phyloP scores from a whole-genome alignment of 2,329 filamentous ascomycete genomes.

The Metarhizium album region DNA sequence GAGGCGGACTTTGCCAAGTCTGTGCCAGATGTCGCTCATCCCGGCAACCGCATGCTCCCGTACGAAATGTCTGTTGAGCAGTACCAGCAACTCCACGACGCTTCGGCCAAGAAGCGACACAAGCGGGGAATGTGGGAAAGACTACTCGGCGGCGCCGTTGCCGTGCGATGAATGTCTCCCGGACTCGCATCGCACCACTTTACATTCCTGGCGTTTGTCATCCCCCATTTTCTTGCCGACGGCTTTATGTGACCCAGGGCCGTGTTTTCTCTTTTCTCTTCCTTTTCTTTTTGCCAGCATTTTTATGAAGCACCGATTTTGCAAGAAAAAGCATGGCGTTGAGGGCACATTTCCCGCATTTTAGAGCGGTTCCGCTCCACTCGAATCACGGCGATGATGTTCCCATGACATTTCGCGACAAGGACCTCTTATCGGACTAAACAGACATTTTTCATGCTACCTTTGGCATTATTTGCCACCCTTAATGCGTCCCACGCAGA shows the following conservation, averaged over 20 bases:
- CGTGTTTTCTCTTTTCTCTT: conserved; percentile 1
- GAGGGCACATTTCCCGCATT: not conserved
- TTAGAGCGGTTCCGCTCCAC: not conserved
- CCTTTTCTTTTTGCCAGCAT: not conserved
- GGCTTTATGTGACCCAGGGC: not conserved
- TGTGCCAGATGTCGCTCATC: conserved; percentile 11
- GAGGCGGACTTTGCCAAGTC: conserved; percentile 28
- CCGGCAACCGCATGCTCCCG: conserved; percentile 31
- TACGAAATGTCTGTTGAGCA: conserved; percentile 46
- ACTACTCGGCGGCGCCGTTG: conserved; percentile 36
- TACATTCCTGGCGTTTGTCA: too few species aligned
- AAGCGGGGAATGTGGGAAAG: conserved; percentile 43
- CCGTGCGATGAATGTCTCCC: conserved; percentile 21
- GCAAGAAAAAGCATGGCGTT: conserved; percentile 11
- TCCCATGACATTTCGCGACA: conserved; percentile 1
- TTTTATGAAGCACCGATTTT: not conserved
- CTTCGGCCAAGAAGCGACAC: conserved; percentile 36
- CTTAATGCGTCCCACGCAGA: conserved; percentile 6
- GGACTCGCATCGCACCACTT: not conserved
- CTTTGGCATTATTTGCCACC: not conserved
- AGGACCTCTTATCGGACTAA: not conserved
- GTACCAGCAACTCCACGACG: conserved; percentile 38
- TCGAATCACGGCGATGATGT: not conserved
- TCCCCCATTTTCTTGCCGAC: too few species aligned
- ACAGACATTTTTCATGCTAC: not conserved